Percentiles rank a stretch among this genome's conserved stretches.
Evolutionary conservation across 1,139 yeast genomes (phyloP).

Genomic region (Candida glucosophila): DNA sequence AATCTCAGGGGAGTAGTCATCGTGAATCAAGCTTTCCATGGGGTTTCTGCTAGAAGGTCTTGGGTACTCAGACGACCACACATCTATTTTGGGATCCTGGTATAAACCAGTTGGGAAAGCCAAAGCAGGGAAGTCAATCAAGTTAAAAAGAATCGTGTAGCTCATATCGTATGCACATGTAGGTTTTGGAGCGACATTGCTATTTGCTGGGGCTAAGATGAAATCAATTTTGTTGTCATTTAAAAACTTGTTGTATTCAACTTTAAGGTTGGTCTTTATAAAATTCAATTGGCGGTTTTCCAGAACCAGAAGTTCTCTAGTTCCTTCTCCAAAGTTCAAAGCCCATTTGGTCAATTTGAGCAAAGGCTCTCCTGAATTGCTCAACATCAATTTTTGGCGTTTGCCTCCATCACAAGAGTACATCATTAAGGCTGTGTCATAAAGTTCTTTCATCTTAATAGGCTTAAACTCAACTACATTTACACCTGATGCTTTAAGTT

Average conservation of each 20-base stretch:
- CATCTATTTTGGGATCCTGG: constrained; percentile 43
- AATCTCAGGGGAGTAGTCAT: constrained; percentile 22
- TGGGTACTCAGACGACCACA: constrained; percentile 27
- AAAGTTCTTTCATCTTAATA: constrained; percentile 39
- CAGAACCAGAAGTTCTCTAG: constrained; percentile 26
- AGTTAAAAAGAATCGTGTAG: constrained; percentile 60
- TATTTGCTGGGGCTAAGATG: constrained; percentile 59
- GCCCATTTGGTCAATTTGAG: constrained; percentile 52
- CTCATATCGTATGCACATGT: constrained; percentile 68
- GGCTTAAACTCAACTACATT: constrained; percentile 40
- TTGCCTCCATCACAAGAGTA: constrained; percentile 55
- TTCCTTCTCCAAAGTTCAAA: constrained; percentile 51
- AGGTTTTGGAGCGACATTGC: constrained; percentile 65
- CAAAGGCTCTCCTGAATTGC: constrained; percentile 62
- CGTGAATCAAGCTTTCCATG: constrained; percentile 35
- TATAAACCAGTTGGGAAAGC: constrained; percentile 53
- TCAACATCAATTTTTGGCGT: constrained; percentile 41
- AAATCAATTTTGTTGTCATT: constrained; percentile 54
- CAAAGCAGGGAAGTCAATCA: constrained; percentile 55
- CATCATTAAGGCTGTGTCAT: constrained; percentile 41
- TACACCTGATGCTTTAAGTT: constrained; percentile 23
- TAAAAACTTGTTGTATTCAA: constrained; percentile 44
- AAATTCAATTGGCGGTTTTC: constrained; percentile 43
- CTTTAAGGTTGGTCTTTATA: constrained; percentile 47
- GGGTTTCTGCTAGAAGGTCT: constrained; percentile 27